Evolutionary conservation across 2,329 filamentous ascomycete species (phyloP), one percentile per base, ranked within the genome.

Genomic region (Dendrostoma leiphaemia): DNA sequence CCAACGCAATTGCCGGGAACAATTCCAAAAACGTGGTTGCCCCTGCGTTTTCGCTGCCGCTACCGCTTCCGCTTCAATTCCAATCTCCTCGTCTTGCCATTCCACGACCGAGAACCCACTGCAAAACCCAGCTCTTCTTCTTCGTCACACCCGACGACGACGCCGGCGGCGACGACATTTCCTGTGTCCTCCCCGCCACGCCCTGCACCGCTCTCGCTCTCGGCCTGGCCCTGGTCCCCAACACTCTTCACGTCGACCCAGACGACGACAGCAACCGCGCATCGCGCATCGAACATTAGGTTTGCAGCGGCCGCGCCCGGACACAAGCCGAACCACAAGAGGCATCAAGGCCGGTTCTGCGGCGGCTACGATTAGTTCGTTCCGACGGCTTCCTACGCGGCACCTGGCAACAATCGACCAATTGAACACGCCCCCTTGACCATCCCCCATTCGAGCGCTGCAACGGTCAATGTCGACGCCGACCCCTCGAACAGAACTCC

Each of bases 301-400:
- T 24, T 21, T 17, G 44, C 29, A 23, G 19, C 29, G 23, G 31
- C n/a, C 29, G 45, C 21, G 32, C 45, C 29, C 10, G 31, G 26
- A 32, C 21, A 41, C 51, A 31, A 34, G 51, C 55, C 55, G 51
- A 51, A 43, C 51, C 55, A 34, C 37, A 51, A 23, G 40, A 24
- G 54, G 56, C 57, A 60, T 62, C 71, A 74, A 72, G 70, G 74
- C 75, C 74, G 71, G 76, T 64, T 64, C 69, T 67, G 69, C 76
- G 73, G 74, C 69, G 61, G 60, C 62, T 51, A 13, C 44, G 32
- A 46, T 28, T 15, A 46, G 53, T 60, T 70, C 65, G 65, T 70
- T 70, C 72, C 74, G 69, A 79, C 76, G 77, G 75, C 75, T 78
- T 71, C 77, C 61, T 69, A 73, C 71, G 67, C 71, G 62, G 60